Base-by-base conservation (phyloP, 2,329 filamentous ascomycete species). In the Remersonia thermophila region DNA sequence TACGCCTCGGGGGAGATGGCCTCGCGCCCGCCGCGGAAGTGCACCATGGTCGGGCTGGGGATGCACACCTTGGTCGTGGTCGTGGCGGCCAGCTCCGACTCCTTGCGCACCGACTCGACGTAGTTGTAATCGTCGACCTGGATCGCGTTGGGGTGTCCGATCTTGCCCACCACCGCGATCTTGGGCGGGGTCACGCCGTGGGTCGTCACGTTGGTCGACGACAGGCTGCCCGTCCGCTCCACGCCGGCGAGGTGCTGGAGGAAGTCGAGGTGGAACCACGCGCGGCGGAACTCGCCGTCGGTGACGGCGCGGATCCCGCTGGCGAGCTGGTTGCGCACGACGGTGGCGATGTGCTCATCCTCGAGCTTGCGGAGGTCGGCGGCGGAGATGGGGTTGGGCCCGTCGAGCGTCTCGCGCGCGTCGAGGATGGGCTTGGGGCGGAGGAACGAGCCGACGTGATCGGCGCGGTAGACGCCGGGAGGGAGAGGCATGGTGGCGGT, bases 201-300 rank as follows among this genome's bases (percentile, higher is more conserved):
- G 7, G 63, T 57, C 37, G 63, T 63, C 36, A 57, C 47, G 44
- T 62, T 58, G 35, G 60, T 63, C 11, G 59, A 61, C 38, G 54
- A 51, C 51, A 64, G 47, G 40, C 54, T 51, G 36, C 69, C 69
- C 44, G 62, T 61, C 45, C 66, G 60, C 52, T 70, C 65, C 45
- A 73, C 63, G 35, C 70, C 69, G 28, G 58, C 58, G 3, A 73
- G 56, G 48, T 72, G 63, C 52, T 67, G 60, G 30, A 73, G 59
- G 55, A 71, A 73, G 54, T 73, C 70, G 40, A 73, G 63, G 52
- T 73, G 69, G 56, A 74, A 74, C 58, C 65, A 73, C 31, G 63
- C 62, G 37, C 69, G 65, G 35, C 69, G 64, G 55, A 70, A 72
- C 53, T 73, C 69, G 54, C 69, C 69, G 41, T 72, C 69, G 7